Evolutionary conservation across 2,329 filamentous ascomycete genomes (phyloP).

Genomic region (Nothomitra cinnamomea): DNA sequence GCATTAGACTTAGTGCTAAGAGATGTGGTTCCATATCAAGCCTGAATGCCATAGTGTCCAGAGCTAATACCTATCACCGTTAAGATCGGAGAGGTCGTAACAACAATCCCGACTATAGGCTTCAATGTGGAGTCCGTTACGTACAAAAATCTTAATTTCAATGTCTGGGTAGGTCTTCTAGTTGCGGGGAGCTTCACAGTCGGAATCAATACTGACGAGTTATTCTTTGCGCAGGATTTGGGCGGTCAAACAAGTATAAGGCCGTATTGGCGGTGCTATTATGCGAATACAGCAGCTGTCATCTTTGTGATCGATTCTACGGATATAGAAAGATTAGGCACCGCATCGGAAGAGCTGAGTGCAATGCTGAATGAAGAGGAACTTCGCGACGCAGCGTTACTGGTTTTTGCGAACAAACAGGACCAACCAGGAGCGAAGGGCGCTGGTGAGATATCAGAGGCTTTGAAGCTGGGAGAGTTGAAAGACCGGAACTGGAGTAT

Average conservation of each 20-base stretch:
- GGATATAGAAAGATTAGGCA: slow-evolving; percentile 87
- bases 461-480: slow-evolving; percentile 73
- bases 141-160: slow-evolving; percentile 97
- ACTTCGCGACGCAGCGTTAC: slow-evolving; percentile 72
- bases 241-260: slow-evolving; percentile 97
- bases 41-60: too few species aligned
- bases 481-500: slow-evolving; percentile 99
- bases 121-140: slow-evolving; percentile 99
- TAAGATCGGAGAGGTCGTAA: slow-evolving; percentile 95
- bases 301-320: slow-evolving; percentile 98
- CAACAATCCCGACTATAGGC: slow-evolving; percentile 95
- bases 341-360: slow-evolving; percentile 77
- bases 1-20: slow-evolving; percentile 2
- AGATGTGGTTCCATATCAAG: too few species aligned
- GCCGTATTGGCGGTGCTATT: slow-evolving; percentile 99
- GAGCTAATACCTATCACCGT: background rate
- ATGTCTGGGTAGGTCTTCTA: slow-evolving; percentile 65
- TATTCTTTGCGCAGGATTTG: slow-evolving; percentile 43
- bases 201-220: background rate
- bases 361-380: slow-evolving; percentile 98
- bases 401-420: slow-evolving; percentile 98
- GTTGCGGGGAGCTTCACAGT: too few species aligned
- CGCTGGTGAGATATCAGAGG: slow-evolving; percentile 91
- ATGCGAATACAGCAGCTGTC: slow-evolving; percentile 93
- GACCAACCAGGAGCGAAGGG: slow-evolving; percentile 95